Base-by-base conservation (phyloP, 805 yeast genomes). In the Limtongia smithiae region DNA sequence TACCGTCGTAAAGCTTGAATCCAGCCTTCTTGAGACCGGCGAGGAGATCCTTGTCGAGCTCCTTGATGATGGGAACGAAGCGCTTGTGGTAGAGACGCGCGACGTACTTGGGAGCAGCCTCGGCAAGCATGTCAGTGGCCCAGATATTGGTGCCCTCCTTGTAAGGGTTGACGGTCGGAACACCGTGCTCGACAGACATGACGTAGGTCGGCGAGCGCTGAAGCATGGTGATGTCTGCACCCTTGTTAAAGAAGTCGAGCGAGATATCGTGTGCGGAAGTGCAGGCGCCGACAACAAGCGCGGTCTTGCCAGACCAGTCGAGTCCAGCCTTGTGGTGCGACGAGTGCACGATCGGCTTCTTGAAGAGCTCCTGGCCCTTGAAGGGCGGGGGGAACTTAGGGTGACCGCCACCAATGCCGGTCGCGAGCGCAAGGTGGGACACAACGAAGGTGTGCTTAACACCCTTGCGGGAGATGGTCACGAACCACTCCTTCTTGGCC, bases 181-280 rank as follows among this genome's bases (percentile, higher is more conserved):
- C 50, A 32, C 74, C 76, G 24, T 63, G 51, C 22, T 68, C 66
- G 9, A 70, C 65, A 18, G 68, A 65, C 44, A 71, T 69, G 33
- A 73, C 70, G 59, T 71, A 71, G 1, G 77, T 73, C 4, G 74
- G 67, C 4, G 77, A 73, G 40, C 78, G 64, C 57, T 73, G 78
- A 5, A 73, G 59, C 70, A 73, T 71, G 4, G 74, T 72, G 1
- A 70, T 71, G 5, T 64, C 64, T 4, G 70, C 71, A 22, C 75
- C 76, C 53, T 73, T 73, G 51, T 73, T 73, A 55, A 67, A 67
- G 48, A 72, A 70, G 59, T 73, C 77, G 46, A 70, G 72, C 32
- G 72, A 68, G 40, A 73, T 71, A 61, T 73, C 77, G 55, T 73
- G 77, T 9, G 71, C 74, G 37, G 76, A 71, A 51, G 71, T 71